Percentiles rank a stretch among this genome's conserved stretches.
Conservation (phyloP, 2,329 filamentous ascomycete species). For the Tolypocladium guangdongense region DNA sequence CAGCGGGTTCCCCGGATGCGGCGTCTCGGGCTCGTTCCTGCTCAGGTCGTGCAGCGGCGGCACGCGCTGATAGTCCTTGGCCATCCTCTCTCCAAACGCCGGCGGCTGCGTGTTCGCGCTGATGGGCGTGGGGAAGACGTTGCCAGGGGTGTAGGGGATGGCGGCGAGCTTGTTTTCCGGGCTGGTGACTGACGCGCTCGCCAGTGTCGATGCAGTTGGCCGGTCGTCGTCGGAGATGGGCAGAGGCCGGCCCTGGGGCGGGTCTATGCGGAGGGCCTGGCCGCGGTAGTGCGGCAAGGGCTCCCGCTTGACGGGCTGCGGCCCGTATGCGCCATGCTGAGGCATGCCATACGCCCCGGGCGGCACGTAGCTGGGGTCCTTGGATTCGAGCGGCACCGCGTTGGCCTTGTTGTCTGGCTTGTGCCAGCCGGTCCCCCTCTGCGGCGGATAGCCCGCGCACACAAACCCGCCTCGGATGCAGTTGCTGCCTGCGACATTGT, state of each 20-base stretch:
- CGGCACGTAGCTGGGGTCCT: slow-evolving; percentile 56
- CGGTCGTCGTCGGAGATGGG: slow-evolving; percentile 44
- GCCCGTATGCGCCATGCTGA: slow-evolving; percentile 29
- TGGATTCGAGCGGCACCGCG: slow-evolving; percentile 71
- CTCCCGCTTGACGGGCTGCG: slow-evolving; percentile 39
- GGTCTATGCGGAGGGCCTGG: slow-evolving; percentile 50
- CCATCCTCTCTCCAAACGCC: slow-evolving; percentile 35
- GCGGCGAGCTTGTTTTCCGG: slow-evolving; percentile 53
- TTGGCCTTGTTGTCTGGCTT: slow-evolving; percentile 62
- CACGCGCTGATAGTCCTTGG: slow-evolving; percentile 50
- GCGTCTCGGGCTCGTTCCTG: slow-evolving; percentile 43
- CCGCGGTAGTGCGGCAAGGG: slow-evolving; percentile 49
- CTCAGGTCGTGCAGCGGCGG: slow-evolving; percentile 50
- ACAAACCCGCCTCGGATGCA: slow-evolving; percentile 83
- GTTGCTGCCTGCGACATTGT: slow-evolving; percentile 56
- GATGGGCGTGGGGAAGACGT: slow-evolving; percentile 51
- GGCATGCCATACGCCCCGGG: slow-evolving; percentile 53
- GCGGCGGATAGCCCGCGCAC: slow-evolving; percentile 83
- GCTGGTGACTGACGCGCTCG: slow-evolving; percentile 45
- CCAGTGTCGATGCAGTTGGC: slow-evolving; percentile 46
- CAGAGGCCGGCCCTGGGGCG: slow-evolving; percentile 46
- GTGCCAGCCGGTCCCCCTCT: slow-evolving; percentile 60
- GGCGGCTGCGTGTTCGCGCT: slow-evolving; percentile 40
- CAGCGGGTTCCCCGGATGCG: slow-evolving; percentile 37
- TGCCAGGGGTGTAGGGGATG: slow-evolving; percentile 41